phyloP scores from a whole-genome alignment of 352 stramenopile species.

The Pythium diclinum region DNA sequence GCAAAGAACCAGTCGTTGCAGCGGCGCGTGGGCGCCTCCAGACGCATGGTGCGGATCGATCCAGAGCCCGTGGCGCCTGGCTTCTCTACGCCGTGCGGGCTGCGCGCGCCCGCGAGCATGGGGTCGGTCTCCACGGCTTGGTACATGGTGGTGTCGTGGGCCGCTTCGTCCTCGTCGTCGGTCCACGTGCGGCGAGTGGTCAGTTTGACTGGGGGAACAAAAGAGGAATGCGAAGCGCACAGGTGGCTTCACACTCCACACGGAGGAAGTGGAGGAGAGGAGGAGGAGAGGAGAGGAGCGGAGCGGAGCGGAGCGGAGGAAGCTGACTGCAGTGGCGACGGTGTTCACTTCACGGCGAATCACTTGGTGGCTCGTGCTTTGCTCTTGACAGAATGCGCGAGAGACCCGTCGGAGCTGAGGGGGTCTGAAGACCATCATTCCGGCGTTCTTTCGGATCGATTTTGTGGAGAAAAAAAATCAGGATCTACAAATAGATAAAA shows the following conservation, averaged over 20 bases:
- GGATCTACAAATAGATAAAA: not conserved
- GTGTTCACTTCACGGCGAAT: not conserved
- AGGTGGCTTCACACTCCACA: conserved; percentile 15
- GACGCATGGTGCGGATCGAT: conserved; percentile 63
- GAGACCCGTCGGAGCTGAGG: not conserved
- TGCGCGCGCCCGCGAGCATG: conserved; percentile 52
- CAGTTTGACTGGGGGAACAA: conserved; percentile 14
- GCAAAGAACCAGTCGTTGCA: conserved; percentile 81
- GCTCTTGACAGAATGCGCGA: not conserved
- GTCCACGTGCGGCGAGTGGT: conserved; percentile 24
- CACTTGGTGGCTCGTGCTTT: not conserved
- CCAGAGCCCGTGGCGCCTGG: conserved; percentile 29
- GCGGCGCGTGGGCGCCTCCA: conserved; percentile 46
- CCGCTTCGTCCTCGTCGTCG: conserved; percentile 28
- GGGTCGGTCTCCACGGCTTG: conserved; percentile 68
- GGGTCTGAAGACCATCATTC: conserved; percentile 10
- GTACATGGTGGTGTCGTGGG: conserved; percentile 63
- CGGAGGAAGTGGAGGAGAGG: not conserved
- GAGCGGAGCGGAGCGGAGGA: not conserved
- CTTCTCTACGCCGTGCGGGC: conserved; percentile 27
- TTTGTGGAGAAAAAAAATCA: not conserved
- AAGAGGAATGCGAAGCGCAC: conserved; percentile 9
- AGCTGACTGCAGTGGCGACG: conserved; percentile 13
- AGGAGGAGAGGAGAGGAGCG: not conserved
- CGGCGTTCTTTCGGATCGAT: not conserved